Base-by-base conservation (phyloP, 192 early-diverging fungal genomes). In the Dissophora globulifera region DNA sequence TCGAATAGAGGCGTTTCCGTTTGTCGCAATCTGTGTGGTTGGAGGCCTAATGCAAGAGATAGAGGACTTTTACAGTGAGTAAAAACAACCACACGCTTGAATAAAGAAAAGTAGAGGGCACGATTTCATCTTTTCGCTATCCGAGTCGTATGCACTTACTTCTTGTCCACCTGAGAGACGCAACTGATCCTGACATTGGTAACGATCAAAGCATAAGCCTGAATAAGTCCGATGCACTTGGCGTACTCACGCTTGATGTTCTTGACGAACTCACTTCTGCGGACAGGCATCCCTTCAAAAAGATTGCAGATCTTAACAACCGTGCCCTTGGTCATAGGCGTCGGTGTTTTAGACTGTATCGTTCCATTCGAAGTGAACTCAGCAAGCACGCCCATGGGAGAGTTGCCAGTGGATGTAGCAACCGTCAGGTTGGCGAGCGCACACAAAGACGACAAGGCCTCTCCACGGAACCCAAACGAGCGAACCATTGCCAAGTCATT, bases 381-480 rank as follows among this genome's bases (percentile, higher is more conserved):
- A 4, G 97, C 85, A 31, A 88, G 76, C 15, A 80, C 58, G 7
- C 92, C 98, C 12, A 79, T 64, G 3, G 88, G 88, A 1, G 64
- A 61, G 16, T 81, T 76, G 20, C 84, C 79, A 16, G 93, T 93
- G 7, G 84, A 84, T 3, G 94, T 95, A 6, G 86, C 87, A 0
- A 95, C 84, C 0, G 85, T 79, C 1, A 95, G 65, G 27, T 82
- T 79, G 12, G 87, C 79, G n/a, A 94, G 62, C 2, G 93, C 90
- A 55, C 95, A 96, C 0, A 99, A 71, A 0, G 96, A 95, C 58
- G 91, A 93, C 4, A 99, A 82, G 4, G 98, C 98, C 50, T 99
- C 96, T 0, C 95, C 95, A 29, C 92, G 83, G 69, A 99, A 99
- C 4, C 97, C 97, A 86, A 96, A 98, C 16, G 94, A 91, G 1